Evolutionary conservation across 2,329 filamentous ascomycete species (phyloP).

Genomic region (Escovopsis sp.): DNA sequence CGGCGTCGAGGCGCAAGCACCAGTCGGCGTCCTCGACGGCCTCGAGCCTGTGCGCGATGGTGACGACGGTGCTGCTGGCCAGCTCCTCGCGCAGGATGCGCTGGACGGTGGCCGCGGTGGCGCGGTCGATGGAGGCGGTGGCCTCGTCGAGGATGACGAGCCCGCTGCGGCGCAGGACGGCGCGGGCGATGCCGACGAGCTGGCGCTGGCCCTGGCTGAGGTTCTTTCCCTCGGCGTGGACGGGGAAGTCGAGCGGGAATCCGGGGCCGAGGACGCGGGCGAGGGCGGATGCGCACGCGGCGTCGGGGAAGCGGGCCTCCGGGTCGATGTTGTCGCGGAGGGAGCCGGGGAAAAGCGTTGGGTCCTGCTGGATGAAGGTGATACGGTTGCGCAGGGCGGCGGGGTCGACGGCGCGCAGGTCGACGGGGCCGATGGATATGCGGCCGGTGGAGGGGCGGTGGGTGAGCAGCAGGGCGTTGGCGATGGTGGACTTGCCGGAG

Average conservation of each 20-base stretch:
- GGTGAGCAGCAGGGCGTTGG: slow-evolving; percentile 42
- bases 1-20: slow-evolving; percentile 37
- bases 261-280: slow-evolving; percentile 40
- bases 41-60: slow-evolving; percentile 50
- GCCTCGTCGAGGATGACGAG: slow-evolving; percentile 51
- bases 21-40: slow-evolving; percentile 45
- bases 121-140: slow-evolving; percentile 46
- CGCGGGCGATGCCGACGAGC: slow-evolving; percentile 44
- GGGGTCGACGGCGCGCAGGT: slow-evolving; percentile 39
- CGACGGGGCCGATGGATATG: slow-evolving; percentile 39
- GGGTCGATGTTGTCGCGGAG: slow-evolving; percentile 55
- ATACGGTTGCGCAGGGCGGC: slow-evolving; percentile 41
- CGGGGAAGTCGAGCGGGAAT: slow-evolving; percentile 33
- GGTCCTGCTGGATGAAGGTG: slow-evolving; percentile 50
- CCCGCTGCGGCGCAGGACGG: slow-evolving; percentile 43
- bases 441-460: slow-evolving; percentile 34
- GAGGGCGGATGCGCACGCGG: slow-evolving; percentile 36
- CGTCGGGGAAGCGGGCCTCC: slow-evolving; percentile 39
- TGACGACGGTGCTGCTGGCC: slow-evolving; percentile 43
- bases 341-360: slow-evolving; percentile 44
- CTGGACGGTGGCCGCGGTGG: slow-evolving; percentile 44
- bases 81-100: slow-evolving; percentile 41
- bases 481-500: slow-evolving; percentile 72
- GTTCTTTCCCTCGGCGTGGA: slow-evolving; percentile 47
- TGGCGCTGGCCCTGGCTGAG: slow-evolving; percentile 49